Percentiles rank a stretch among this genome's conserved stretches.
phyloP scores from a whole-genome alignment of 2,329 filamentous ascomycete genomes.

The Exophiala sideris region DNA sequence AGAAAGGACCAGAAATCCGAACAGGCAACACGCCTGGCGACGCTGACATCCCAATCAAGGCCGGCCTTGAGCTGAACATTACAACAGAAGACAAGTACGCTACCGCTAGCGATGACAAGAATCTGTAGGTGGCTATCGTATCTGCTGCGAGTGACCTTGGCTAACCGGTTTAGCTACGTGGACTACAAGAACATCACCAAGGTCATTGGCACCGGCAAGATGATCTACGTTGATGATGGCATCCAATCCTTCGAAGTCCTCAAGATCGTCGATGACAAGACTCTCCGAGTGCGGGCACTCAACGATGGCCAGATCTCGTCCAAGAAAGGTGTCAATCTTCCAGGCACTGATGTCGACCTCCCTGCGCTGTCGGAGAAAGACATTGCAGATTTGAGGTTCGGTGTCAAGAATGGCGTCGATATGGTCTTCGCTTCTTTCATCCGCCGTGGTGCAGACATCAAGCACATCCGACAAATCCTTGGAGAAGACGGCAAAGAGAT shows the following conservation, averaged over 20 bases:
- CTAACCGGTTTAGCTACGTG: constrained; percentile 64
- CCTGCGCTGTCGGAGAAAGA: constrained; percentile 98
- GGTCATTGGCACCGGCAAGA: constrained; percentile 85
- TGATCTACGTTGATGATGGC: constrained; percentile 98
- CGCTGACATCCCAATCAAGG: constrained; percentile 74
- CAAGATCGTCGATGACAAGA: constrained; percentile 83
- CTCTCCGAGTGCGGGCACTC: constrained; percentile 76
- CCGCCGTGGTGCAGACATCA: constrained; percentile 88
- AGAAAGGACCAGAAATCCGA: constrained; percentile 83
- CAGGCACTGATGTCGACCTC: constrained; percentile 97
- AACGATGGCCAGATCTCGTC: constrained; percentile 99
- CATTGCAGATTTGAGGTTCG: constrained; percentile 87
- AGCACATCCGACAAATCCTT: constrained; percentile 84
- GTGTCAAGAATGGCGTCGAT: constrained; percentile 97
- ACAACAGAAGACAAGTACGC: constrained; percentile 94
- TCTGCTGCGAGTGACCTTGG: not conserved
- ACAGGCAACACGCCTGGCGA: constrained; percentile 71
- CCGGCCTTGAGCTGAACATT: constrained; percentile 84
- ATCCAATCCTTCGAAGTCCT: constrained; percentile 95
- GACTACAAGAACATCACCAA: constrained; percentile 99
- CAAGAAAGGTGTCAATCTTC: constrained; percentile 98
- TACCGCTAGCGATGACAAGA: constrained; percentile 76
- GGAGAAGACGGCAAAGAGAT: constrained; percentile 92
- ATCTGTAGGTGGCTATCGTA: constrained; percentile 68
- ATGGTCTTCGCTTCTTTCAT: constrained; percentile 99